Evolutionary conservation across 306 rosid genomes (phyloP).

Genomic region (Adenanthera pavonina): DNA sequence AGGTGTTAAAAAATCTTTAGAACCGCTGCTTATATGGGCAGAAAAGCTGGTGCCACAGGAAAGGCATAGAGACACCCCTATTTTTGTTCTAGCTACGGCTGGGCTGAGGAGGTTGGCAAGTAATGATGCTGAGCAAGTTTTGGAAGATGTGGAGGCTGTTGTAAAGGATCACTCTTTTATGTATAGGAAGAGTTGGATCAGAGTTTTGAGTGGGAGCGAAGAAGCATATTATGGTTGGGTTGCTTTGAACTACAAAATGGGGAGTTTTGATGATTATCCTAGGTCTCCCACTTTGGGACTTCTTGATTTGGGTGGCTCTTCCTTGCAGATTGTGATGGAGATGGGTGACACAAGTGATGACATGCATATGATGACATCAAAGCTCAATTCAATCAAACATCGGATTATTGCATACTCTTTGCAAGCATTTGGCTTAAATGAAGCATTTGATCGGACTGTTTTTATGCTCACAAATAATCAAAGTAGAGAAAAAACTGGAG

Average conservation of each 20-base stretch:
- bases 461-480: slow-evolving; percentile 51
- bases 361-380: slow-evolving; percentile 53
- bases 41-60: slow-evolving; percentile 59
- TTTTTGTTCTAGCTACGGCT: slow-evolving; percentile 81
- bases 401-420: slow-evolving; percentile 59
- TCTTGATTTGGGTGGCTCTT: slow-evolving; percentile 89
- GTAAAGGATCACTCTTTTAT: slow-evolving; percentile 55
- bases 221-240: slow-evolving; percentile 96
- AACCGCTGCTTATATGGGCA: slow-evolving; percentile 77
- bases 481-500: slow-evolving; percentile 32
- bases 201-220: slow-evolving; percentile 85
- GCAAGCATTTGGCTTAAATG: slow-evolving; percentile 79
- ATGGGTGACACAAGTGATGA: slow-evolving; percentile 49
- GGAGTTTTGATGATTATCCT: slow-evolving; percentile 46
- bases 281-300: slow-evolving; percentile 67
- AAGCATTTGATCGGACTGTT: slow-evolving; percentile 83
- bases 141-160: slow-evolving; percentile 64
- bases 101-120: slow-evolving; percentile 66
- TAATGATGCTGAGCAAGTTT: slow-evolving; percentile 49
- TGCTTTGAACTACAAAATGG: slow-evolving; percentile 81
- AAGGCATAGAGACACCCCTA: slow-evolving; percentile 57
- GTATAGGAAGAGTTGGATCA: slow-evolving; percentile 66
- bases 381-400: slow-evolving; percentile 55
- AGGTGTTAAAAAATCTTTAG: slow-evolving; percentile 65
- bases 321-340: slow-evolving; percentile 80